These are phyloP conservation scores for Dryadomyces quercus-mongolicae DNA, from an alignment of 2,329 filamentous ascomycete genomes.

Conservation along the genomic window DNA sequence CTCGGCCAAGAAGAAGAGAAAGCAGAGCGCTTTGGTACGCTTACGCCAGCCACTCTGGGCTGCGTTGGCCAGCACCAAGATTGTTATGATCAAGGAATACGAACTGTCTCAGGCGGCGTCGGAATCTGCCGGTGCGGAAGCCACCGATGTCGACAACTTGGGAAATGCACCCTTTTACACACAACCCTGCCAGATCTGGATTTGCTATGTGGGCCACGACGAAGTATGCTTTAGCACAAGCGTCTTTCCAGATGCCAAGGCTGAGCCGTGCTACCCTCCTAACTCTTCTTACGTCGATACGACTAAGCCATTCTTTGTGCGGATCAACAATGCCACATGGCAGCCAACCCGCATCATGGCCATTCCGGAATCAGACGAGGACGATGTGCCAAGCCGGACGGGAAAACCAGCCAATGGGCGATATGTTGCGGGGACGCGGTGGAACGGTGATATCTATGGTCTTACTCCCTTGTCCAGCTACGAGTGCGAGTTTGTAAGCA, in stretches of 20 bases:
- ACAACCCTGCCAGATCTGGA: constrained; percentile 65
- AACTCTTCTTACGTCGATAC: constrained; percentile 44
- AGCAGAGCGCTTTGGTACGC: constrained; percentile 82
- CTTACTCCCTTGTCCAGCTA: constrained; percentile 64
- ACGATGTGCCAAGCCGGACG: constrained; percentile 2
- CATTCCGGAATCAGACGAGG: constrained; percentile 17
- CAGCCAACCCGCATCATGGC: constrained; percentile 61
- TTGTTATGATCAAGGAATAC: constrained; percentile 87
- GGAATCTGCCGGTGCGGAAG: constrained; percentile 62
- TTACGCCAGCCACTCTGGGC: constrained; percentile 90
- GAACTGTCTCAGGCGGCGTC: constrained; percentile 67
- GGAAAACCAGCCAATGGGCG: background rate
- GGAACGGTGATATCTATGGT: constrained; percentile 60
- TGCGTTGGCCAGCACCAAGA: constrained; percentile 88
- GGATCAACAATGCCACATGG: constrained; percentile 70
- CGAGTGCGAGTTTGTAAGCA: constrained; percentile 65
- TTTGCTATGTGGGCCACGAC: constrained; percentile 66
- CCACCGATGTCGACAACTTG: constrained; percentile 65
- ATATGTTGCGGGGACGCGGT: constrained; percentile 34
- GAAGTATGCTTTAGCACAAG: constrained; percentile 68
- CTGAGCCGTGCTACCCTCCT: background rate
- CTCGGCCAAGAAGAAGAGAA: constrained; percentile 71
- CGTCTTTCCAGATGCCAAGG: constrained; percentile 39
- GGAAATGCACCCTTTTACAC: constrained; percentile 62
- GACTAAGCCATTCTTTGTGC: constrained; percentile 66